Base-by-base conservation (phyloP, 169 alveolate species). In the Plasmodium relictum region DNA sequence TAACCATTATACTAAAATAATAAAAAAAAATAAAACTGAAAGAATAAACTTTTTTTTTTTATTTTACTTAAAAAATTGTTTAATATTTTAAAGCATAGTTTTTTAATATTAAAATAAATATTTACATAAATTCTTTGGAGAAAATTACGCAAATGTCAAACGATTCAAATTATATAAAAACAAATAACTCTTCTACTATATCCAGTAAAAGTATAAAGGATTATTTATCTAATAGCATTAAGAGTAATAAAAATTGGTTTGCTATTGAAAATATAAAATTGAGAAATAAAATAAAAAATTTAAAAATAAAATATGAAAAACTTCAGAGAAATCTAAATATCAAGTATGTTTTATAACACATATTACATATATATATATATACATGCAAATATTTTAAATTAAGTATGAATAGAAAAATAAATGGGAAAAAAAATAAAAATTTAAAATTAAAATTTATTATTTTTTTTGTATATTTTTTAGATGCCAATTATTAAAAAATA, bases 241-340 rank as follows among this genome's bases (percentile, higher is more conserved):
- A 24, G 31, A 31, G 54, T 26, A 73, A 45, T 20, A 56, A 54
- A 48, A 70, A 78, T 41, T 78, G 89, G 89, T 54, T 58, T 65
- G 37, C 62, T 1, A 45, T 78, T 66, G 89, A 78, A 66, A 78
- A 78, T 24, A 78, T 78, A 63, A 78, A 52, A 58, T 50, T 78
- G 6, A 45, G 89, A 78, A 78, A 78, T 63, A 68, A 78, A 78
- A 48, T 78, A 78, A 31, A 78, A 45, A 44, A 44, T 7, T 8
- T 78, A 20, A 78, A 78, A 58, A 44, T 52, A 10, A 54, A 78
- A 16, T 48, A 65, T 65, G 78, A 78, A 41, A 63, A 78, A 54
- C 18, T 31, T 4, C 41, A 65, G 14, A 62, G 45, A 42, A 65
- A 20, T 10, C 31, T 58, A 45, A 78, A 44, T 39, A 45, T 62